Conservation (phyloP, 495 filamentous ascomycete species). For the Hyaloscypha finlandica region DNA sequence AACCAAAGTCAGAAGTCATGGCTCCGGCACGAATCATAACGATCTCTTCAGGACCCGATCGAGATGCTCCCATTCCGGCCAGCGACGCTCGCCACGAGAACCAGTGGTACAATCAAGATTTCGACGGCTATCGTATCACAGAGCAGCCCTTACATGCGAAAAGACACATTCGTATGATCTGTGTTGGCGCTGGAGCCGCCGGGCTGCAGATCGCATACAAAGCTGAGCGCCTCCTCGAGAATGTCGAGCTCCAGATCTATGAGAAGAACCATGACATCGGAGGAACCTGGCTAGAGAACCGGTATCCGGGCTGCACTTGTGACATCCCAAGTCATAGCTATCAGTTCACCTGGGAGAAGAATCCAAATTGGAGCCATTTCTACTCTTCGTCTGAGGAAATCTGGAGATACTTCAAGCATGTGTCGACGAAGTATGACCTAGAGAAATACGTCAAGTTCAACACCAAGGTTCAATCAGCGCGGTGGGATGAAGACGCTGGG, state of each 20-base stretch:
- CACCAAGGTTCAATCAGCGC: constrained; percentile 12
- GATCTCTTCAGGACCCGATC: constrained; percentile 10
- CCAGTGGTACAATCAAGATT: constrained; percentile 25
- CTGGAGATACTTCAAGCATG: constrained; percentile 53
- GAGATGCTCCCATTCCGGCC: constrained; percentile 13
- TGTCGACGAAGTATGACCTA: constrained; percentile 59
- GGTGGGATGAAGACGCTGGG: constrained; percentile 19
- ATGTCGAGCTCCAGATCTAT: constrained; percentile 63
- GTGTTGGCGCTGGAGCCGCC: constrained; percentile 18
- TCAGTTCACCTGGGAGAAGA: constrained; percentile 53
- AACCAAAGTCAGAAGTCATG: constrained; percentile 2
- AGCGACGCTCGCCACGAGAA: constrained; percentile 16
- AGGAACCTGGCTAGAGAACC: constrained; percentile 62
- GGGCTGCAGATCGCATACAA: constrained; percentile 18
- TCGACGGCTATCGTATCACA: constrained; percentile 18
- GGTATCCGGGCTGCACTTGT: constrained; percentile 56
- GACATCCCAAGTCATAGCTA: constrained; percentile 57
- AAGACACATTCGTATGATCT: constrained; percentile 14
- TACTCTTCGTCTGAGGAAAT: constrained; percentile 61
- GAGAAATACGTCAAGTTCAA: constrained; percentile 46
- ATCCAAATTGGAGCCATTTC: constrained; percentile 47
- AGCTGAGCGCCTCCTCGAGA: constrained; percentile 25
- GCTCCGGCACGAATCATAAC: constrained; percentile 14
- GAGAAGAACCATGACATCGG: constrained; percentile 75
- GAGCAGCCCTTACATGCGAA: constrained; percentile 10